Evolutionary conservation across 1,284 basidiomycete genomes (phyloP).

Genomic region (Afroboletus lepidellus): DNA sequence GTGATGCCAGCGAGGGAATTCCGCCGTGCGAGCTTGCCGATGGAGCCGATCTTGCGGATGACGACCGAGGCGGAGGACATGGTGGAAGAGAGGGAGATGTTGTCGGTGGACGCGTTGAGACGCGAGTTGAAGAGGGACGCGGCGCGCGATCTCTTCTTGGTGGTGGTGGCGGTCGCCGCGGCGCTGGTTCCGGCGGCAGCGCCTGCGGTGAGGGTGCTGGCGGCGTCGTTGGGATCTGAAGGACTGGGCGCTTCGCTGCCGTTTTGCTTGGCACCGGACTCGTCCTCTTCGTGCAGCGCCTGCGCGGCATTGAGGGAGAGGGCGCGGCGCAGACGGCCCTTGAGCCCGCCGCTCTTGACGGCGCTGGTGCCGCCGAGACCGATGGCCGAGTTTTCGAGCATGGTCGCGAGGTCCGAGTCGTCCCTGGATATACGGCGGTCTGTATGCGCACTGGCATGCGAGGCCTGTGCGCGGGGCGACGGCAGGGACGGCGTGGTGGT

Average conservation of each 20-base stretch:
- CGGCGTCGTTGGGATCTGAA: constrained; percentile 28
- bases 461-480: constrained; percentile 14
- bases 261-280: constrained; percentile 31
- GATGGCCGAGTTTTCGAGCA: constrained; percentile 50
- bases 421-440: constrained; percentile 78
- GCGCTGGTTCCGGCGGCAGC: constrained; percentile 5
- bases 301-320: constrained; percentile 64
- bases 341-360: constrained; percentile 63
- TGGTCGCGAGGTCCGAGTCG: constrained; percentile 66
- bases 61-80: constrained; percentile 95
- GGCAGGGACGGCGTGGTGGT: constrained; percentile 27
- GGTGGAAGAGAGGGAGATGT: constrained; percentile 96
- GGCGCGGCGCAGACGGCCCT: constrained; percentile 73
- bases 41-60: constrained; percentile 93
- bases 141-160: constrained; percentile 67
- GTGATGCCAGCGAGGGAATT: constrained; percentile 92
- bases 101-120: constrained; percentile 93
- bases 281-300: constrained; percentile 57
- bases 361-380: constrained; percentile 35
- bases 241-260: constrained; percentile 21
- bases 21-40: constrained; percentile 88
- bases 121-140: constrained; percentile 85
- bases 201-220: constrained; percentile 25
- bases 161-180: constrained; percentile 39
- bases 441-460: constrained; percentile 24